Base-by-base conservation (phyloP, 2,329 filamentous ascomycete genomes). In the Talaromyces verruculosus region DNA sequence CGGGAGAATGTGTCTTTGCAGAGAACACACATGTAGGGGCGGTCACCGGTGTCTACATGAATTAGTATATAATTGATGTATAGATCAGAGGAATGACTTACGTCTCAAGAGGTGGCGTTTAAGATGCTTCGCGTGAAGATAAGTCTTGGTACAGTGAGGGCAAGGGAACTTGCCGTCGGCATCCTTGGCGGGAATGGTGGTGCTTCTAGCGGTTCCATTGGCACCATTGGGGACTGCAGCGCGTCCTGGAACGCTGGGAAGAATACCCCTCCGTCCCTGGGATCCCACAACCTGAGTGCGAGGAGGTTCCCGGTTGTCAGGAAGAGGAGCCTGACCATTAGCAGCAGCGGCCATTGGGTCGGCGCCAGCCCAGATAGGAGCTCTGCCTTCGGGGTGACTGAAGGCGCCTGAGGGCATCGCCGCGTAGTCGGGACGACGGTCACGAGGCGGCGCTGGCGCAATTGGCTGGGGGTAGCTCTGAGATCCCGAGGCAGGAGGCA, bases 1-100 rank as follows among this genome's bases (percentile, higher is more conserved):
- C 95, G 90, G 59, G 92, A 97, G 81, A 99, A 99, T 39, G 93
- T 98, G 80, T 98, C 95, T 79, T 95, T 93, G 84, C 95, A 99
- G 61, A 99, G 85, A 71, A 96, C 92, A 82, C 95, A 99, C 88
- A 96, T 96, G 83, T 99, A 99, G 65, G 95, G 95, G 71, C 95
- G 92, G 79, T 98, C 94, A 75, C 95, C 95, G 68, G 95, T 98
- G 83, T 99, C 94, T 97, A 73, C 11, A 0, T 15, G 5, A 11
- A 10, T 37, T 57, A 57, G 8, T 15, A 35, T 8, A 13, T 22
- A n/a, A 13, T 11, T 1, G 6, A 53, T 1, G 1, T 15, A 37
- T 37, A 37, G n/a, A 10, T n/a, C 3, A 28, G 6, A 10, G n/a
- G 37, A 69, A 53, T 22, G 10, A 91, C 93, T 93, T 87, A 97